Conservation (phyloP, 2,329 filamentous ascomycete genomes). For the Aureobasidium sp. region DNA sequence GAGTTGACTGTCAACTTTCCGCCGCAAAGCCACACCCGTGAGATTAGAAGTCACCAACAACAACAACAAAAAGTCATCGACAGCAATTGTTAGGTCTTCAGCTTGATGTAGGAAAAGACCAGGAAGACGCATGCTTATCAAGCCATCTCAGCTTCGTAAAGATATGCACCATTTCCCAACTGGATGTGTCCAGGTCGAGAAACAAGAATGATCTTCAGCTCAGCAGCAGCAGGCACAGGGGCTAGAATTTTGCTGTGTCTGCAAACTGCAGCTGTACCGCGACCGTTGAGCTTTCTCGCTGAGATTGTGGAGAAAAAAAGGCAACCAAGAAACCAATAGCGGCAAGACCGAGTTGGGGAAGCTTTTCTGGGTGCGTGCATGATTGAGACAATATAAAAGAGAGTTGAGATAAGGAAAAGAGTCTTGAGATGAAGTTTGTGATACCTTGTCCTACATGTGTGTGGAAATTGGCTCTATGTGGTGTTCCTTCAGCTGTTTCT, state of each 20-base stretch:
- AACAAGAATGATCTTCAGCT: neutral
- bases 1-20: neutral
- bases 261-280: neutral
- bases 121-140: neutral
- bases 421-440: neutral
- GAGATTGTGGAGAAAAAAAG: slow-evolving; percentile 4
- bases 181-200: neutral
- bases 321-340: neutral
- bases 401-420: neutral
- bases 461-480: neutral
- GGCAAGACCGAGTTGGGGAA: slow-evolving; percentile 1
- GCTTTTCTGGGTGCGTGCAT: neutral
- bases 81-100: neutral
- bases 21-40: neutral
- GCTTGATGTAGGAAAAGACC: neutral
- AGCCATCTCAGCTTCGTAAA: neutral
- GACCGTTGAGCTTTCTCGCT: neutral
- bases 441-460: neutral
- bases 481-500: too few relatives aligned
- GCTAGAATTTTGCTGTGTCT: neutral
- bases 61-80: neutral
- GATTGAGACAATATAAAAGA: neutral
- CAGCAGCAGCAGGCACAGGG: neutral
- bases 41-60: neutral
- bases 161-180: neutral